phyloP scores from a whole-genome alignment of 805 yeast genomes.

The Danielia reshetovae region DNA sequence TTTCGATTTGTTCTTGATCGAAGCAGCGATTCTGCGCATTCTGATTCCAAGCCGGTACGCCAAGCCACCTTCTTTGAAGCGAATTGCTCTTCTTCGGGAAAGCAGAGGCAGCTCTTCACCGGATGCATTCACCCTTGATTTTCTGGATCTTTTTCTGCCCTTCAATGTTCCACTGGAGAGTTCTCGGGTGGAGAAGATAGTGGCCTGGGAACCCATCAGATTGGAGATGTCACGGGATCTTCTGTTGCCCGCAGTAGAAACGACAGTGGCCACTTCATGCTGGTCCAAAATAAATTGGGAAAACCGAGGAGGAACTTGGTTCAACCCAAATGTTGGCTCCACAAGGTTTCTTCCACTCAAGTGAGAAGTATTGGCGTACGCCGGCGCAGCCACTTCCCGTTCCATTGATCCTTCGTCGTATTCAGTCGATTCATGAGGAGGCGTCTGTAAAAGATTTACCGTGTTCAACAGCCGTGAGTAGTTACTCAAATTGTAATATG shows the following conservation, averaged over 20 bases:
- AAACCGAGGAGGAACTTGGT: constrained; percentile 39
- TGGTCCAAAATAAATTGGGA: constrained; percentile 39
- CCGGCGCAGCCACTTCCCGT: constrained; percentile 25
- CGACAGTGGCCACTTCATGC: constrained; percentile 9
- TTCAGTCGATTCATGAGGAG: background rate
- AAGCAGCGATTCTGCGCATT: constrained; percentile 18
- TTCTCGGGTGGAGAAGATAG: constrained; percentile 40
- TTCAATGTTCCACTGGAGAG: constrained; percentile 6
- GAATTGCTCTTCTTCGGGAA: constrained; percentile 31
- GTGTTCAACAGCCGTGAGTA: constrained; percentile 14
- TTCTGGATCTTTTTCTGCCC: constrained; percentile 1
- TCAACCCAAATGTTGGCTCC: constrained; percentile 7
- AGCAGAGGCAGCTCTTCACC: constrained; percentile 4
- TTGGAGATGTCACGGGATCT: constrained; percentile 27
- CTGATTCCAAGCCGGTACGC: constrained; percentile 29
- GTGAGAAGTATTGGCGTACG: constrained; percentile 27
- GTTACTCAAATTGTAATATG: constrained; percentile 11
- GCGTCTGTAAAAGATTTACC: constrained; percentile 6
- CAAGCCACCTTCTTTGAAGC: constrained; percentile 28
- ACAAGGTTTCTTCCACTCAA: background rate
- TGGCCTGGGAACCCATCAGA: constrained; percentile 42
- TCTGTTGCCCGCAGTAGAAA: background rate
- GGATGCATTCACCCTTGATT: background rate
- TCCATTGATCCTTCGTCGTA: constrained; percentile 7
- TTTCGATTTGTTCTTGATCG: constrained; percentile 1